Conservation (phyloP, 2,329 filamentous ascomycete species). For the Penicillium sp. region DNA sequence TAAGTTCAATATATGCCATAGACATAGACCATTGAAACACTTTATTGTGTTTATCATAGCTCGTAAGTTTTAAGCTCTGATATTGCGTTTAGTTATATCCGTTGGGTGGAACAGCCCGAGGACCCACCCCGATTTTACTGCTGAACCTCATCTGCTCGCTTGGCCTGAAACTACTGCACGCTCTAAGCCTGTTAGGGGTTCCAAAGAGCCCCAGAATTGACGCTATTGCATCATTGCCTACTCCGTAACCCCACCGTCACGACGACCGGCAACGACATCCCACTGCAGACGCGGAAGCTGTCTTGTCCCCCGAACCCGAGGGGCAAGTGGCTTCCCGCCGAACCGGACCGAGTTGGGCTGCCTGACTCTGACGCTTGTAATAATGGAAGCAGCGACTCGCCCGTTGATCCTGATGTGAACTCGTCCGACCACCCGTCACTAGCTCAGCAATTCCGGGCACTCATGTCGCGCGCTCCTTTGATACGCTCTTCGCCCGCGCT, state of each 20-base stretch:
- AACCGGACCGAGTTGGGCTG: conserved; percentile 11
- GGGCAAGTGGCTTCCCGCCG: conserved; percentile 22
- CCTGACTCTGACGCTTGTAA: conserved; percentile 5
- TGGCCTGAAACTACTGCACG: conserved; percentile 11
- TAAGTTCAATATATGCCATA: conserved; percentile 13
- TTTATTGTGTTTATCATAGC: background rate
- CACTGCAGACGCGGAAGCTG: conserved; percentile 22
- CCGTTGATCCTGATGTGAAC: conserved; percentile 6
- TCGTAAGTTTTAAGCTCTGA: background rate
- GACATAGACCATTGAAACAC: background rate
- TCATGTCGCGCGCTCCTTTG: conserved; percentile 52
- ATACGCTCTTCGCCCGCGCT: conserved; percentile 57
- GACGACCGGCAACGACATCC: conserved; percentile 15
- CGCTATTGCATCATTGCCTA: background rate
- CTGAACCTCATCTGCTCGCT: background rate
- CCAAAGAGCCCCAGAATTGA: background rate
- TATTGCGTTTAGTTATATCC: background rate
- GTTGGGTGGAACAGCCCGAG: background rate
- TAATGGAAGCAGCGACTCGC: conserved; percentile 8
- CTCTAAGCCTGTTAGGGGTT: conserved; percentile 6
- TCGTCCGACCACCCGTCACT: conserved; percentile 7
- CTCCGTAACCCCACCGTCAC: conserved; percentile 7
- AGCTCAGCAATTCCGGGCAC: conserved; percentile 13
- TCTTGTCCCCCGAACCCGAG: conserved; percentile 19
- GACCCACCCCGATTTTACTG: background rate